Evolutionary conservation across 805 yeast species (phyloP), one percentile per base, ranked within the genome.

Genomic region (Jamesozyma lodderae): DNA sequence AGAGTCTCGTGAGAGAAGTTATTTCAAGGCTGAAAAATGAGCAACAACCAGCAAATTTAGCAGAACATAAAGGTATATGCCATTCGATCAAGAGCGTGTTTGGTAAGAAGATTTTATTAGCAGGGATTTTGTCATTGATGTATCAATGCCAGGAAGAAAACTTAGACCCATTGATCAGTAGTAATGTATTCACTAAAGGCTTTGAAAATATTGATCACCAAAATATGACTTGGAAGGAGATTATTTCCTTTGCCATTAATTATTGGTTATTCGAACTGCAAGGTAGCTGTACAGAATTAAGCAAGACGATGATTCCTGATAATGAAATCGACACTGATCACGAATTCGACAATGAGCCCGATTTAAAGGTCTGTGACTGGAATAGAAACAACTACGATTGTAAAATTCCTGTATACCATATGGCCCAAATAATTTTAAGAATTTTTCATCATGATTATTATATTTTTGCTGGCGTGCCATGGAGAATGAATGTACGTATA

Each of bases 401-500:
- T 56, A 75, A 75, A 43, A 70, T 75, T 41, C 79, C 85, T 0
- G 73, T 78, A 37, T 81, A 76, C 57, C 88, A 84, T 52, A 67
- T 81, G 63, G 76, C 84, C 1, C 88, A 81, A 52, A 74, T 82
- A 13, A 72, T 77, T 32, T 71, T 84, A 53, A 74, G 83, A 36
- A 70, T 81, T 21, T 78, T 82, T 40, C 85, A 82, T 45, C 79
- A 81, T 57, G 94, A 85, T 57, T 75, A 82, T 41, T 81, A 81
- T 38, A 78, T 82, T 4, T 79, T 68, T 56, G 79, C 88, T 2
- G 95, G 95, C 1, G 82, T 86, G 6, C 92, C 92, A 1, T 75
- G 81, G 62, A 72, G 87, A 49, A 78, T 81, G 79, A 81, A 75
- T 49, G 85, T 79, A 25, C 66, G 64, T 27, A 77, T 81, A 9